Evolutionary conservation across 2,329 filamentous ascomycete genomes (phyloP), one percentile per base, ranked within the genome.

Genomic region (Diaporthe batatas): DNA sequence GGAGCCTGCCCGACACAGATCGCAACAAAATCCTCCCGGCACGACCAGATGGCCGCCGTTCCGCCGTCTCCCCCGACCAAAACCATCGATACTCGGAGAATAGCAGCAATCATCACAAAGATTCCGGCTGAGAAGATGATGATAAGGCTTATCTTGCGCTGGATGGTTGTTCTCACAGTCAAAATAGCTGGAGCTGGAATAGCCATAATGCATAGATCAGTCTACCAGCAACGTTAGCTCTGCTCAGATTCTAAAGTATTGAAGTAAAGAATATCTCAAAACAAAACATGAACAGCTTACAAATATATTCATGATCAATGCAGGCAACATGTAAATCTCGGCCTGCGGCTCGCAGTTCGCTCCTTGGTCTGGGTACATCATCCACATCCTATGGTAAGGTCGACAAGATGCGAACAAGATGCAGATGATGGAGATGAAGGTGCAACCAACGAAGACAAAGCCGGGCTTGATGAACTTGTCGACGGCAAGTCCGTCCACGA

Each of bases 1-100:
- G 82, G 81, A 0, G 81, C 79, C 57, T 83, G 80, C 6, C 80
- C 81, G 2, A 83, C 80, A 2, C 82, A 77, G 51, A 83, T 79
- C 4, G 80, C 81, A 10, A 83, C 79, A n/a, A 81, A 78, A 69
- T 82, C 81, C 73, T 84, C 82, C 16, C 81, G 80, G 34, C 81
- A 79, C 4, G 81, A 83, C 82, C 82, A 84, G 25, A 84, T 78
- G 0, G 82, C 82, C 8, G 36, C 71, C 18, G 57, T 70, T 36
- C 34, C 25, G 11, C 71, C 55, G 34, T 72, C 47, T 11, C 51
- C 25, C 39, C 51, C 23, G 32, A 75, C 76, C 34, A 82, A 78
- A 14, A 80, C 80, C 4, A 80, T 79, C 55, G 79, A 55, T 32
- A 81, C 76, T 0, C 77, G 75, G 0, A 80, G 72, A 0, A 79